Evolutionary conservation across 2,329 filamentous ascomycete genomes (phyloP).

Genomic region (Neophaeococcomyces mojaviensis): DNA sequence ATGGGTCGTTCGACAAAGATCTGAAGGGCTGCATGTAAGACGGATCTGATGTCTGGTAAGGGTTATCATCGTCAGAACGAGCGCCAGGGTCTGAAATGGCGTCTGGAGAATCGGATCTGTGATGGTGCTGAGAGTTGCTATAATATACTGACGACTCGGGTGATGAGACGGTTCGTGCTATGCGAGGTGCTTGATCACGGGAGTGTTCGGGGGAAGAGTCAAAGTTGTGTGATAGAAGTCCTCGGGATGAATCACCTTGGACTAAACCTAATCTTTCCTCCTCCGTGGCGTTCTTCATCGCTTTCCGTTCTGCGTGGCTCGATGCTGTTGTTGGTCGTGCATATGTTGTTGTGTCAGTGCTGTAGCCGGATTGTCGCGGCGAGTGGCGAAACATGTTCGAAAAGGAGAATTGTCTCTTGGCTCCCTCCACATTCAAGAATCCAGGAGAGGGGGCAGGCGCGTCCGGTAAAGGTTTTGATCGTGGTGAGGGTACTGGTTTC

Average conservation of each 20-base stretch:
- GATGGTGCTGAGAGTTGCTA: not conserved
- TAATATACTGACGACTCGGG: slow-evolving; percentile 2
- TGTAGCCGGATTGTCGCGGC: slow-evolving; percentile 19
- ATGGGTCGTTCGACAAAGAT: not conserved
- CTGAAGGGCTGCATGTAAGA: not conserved
- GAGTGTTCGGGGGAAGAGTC: slow-evolving; percentile 16
- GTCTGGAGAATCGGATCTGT: slow-evolving; percentile 5
- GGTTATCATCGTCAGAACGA: slow-evolving; percentile 3
- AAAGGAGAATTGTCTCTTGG: slow-evolving; percentile 82
- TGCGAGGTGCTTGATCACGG: not conserved
- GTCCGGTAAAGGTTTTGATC: slow-evolving; percentile 20
- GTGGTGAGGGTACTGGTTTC: slow-evolving; percentile 17
- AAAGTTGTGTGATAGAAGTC: slow-evolving; percentile 11
- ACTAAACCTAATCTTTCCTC: slow-evolving; percentile 78
- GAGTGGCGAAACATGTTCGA: slow-evolving; percentile 67
- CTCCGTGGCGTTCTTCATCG: slow-evolving; percentile 57
- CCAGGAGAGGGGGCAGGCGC: slow-evolving; percentile 15
- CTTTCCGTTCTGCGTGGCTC: slow-evolving; percentile 21
- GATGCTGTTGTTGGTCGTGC: slow-evolving; percentile 19
- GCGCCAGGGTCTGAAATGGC: slow-evolving; percentile 1
- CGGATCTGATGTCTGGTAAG: not conserved
- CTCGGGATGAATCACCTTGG: slow-evolving; percentile 54
- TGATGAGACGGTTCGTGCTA: not conserved
- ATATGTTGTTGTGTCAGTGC: slow-evolving; percentile 22
- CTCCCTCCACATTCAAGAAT: slow-evolving; percentile 25